Base-by-base conservation (phyloP, 495 filamentous ascomycete genomes). In the Penicillium desertorum region DNA sequence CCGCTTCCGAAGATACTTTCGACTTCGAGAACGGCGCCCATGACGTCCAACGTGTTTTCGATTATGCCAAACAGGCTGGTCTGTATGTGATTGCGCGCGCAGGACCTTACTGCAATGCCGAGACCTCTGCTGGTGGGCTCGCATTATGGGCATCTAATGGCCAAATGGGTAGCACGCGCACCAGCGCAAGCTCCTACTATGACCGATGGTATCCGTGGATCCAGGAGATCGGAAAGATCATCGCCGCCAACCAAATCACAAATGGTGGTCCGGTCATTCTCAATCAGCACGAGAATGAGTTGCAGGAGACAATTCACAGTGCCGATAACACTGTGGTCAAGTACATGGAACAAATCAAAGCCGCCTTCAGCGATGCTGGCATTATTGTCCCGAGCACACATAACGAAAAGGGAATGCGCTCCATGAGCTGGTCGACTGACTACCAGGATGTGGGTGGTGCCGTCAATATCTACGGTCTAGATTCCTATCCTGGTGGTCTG, bases 51-150 rank as follows among this genome's bases (percentile, higher is more conserved):
- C 68, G 69, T 16, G 62, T 86, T 22, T 79, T 86, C 20, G 79
- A 82, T 41, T 71, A 83, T 23, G 81, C 83, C 20, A 82, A 81
- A 59, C 63, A 83, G 49, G 65, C 81, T 4, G 83, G 83, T 22
- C 61, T 86, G 44, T 86, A 82, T 59, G 74, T 86, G 20, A 79
- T 86, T 19, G 76, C 78, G 34, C 71, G 84, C 30, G 79, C 84
- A 11, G 83, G 83, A 0, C 84, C 83, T 1, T 86, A 86, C 59
- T 70, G 77, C 56, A 87, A 86, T 58, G 84, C 74, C 5, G 76
- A 81, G 47, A 75, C 74, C 6, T 76, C 71, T 39, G 80, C 65
- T 12, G 81, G 79, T 3, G 81, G 81, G 0, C 72, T 79, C 27
- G 77, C 81, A 1, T 62, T 81, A 8, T 83, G 78, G 78, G 75